These are phyloP conservation scores for Colletotrichum sp. DNA, from an alignment of 2,329 filamentous ascomycete species.

Conservation along the genomic window DNA sequence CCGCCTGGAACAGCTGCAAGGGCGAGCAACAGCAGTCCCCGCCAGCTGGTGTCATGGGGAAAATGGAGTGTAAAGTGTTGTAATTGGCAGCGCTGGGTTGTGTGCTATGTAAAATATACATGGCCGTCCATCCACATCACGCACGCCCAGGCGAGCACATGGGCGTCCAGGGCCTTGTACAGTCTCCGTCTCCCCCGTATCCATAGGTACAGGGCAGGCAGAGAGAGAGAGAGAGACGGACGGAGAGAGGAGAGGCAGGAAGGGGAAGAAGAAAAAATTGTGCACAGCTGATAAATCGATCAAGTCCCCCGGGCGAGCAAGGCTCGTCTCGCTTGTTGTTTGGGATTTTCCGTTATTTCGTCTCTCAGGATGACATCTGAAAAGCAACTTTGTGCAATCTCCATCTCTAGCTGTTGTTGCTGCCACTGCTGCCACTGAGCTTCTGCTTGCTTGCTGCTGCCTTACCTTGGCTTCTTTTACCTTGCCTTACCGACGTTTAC, in stretches of 20 bases:
- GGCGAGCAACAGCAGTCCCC: not conserved
- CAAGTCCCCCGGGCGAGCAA: constrained; percentile 1
- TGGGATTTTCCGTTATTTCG: not conserved
- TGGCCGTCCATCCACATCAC: constrained; percentile 6
- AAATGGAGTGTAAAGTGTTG: not conserved
- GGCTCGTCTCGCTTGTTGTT: constrained; percentile 13
- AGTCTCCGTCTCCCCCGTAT: constrained; percentile 11
- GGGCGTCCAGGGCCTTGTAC: constrained; percentile 4
- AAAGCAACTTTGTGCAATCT: constrained; percentile 15
- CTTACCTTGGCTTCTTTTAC: not conserved
- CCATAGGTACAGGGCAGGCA: not conserved
- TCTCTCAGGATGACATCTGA: not conserved
- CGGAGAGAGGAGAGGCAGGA: not conserved
- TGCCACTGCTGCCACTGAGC: not conserved
- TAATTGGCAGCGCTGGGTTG: not conserved
- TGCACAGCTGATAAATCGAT: constrained; percentile 21
- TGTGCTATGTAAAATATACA: not conserved
- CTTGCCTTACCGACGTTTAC: not conserved
- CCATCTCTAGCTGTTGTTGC: not conserved
- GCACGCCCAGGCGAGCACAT: constrained; percentile 8
- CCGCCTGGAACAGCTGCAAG: not conserved
- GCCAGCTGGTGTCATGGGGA: not conserved
- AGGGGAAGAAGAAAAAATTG: constrained; percentile 10
- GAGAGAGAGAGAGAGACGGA: not conserved
- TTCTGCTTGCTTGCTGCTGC: not conserved